Percentiles rank a stretch among this genome's conserved stretches.
Evolutionary conservation across 306 rosid genomes (phyloP).

Genomic region (Rubus idaeus): DNA sequence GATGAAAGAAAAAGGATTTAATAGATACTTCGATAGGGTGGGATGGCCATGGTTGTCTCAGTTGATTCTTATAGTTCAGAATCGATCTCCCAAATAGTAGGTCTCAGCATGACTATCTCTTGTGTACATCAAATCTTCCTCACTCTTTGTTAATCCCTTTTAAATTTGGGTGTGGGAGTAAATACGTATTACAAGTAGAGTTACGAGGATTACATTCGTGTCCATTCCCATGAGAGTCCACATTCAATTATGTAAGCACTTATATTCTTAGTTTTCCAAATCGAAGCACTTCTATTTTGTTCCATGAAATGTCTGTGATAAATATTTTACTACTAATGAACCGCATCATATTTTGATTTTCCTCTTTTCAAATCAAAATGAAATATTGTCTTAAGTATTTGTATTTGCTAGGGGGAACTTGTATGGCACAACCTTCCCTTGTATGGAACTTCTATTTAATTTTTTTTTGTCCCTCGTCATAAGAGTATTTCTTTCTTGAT

Average conservation of each 20-base stretch:
- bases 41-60: not conserved
- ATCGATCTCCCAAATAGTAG: not conserved
- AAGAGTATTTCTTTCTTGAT: not conserved
- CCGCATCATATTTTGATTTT: not conserved
- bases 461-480: not conserved
- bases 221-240: not conserved
- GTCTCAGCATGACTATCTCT: conserved; percentile 4
- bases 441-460: too few species aligned
- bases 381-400: not conserved
- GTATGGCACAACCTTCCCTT: too few species aligned
- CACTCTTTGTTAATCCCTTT: too few species aligned
- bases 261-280: too few species aligned
- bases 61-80: not conserved
- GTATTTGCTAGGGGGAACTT: not conserved
- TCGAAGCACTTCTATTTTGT: too few species aligned
- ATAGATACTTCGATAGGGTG: not conserved
- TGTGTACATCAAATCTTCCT: too few species aligned
- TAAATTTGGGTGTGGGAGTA: too few species aligned
- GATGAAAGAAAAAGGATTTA: conserved; percentile 4
- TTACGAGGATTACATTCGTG: not conserved
- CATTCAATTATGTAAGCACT: not conserved
- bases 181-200: too few species aligned
- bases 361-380: not conserved
- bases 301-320: not conserved
- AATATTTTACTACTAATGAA: not conserved